Base-by-base conservation (phyloP, 768 basidiomycete genomes). In the Hydnomerulius pinastri region DNA sequence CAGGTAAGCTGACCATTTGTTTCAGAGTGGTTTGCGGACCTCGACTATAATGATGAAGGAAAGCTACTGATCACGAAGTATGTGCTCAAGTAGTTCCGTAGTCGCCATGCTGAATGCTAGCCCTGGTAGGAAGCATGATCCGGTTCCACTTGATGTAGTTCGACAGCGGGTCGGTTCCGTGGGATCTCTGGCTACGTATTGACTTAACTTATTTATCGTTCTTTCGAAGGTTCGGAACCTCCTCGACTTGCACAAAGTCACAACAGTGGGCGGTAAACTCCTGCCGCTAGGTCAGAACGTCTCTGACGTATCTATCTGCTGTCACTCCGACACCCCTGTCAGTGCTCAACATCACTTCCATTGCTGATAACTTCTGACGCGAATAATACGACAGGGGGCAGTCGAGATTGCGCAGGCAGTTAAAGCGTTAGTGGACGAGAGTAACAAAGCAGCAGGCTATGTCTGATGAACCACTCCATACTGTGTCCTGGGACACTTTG, bases 21-120 rank as follows among this genome's bases (percentile, higher is more conserved):
- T 20, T 46, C 48, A 83, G 83, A 85, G 52, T 85, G 82, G 79
- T 86, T 83, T 57, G 82, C 80, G 2, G 85, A 89, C 59, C 64
- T 86, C 24, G 81, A 84, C 17, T 86, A 87, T 55, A 74, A 66
- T 43, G 59, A 72, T 3, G 73, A 77, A 48, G 85, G 85, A 3
- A 78, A 77, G 55, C 69, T 86, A 24, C 58, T 86, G 30, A 84
- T 84, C 48, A 83, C 83, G 8, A 77, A 81, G 82, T 81, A 48
- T 15, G 66, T 20, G 9, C 21, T 10, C 15, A 25, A 20, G 17
- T 6, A 13, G n/a, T 23, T 24, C 28, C 28, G 18, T 8, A 12
- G 17, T 9, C 18, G 36, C 11, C 20, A 11, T 12, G 18, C 46
- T 50, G 21, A 20, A 1, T 43, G 11, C 12, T 10, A n/a, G 29